Evolutionary conservation across 805 yeast species (phyloP).

Genomic region (Suhomyces pyralidae): DNA sequence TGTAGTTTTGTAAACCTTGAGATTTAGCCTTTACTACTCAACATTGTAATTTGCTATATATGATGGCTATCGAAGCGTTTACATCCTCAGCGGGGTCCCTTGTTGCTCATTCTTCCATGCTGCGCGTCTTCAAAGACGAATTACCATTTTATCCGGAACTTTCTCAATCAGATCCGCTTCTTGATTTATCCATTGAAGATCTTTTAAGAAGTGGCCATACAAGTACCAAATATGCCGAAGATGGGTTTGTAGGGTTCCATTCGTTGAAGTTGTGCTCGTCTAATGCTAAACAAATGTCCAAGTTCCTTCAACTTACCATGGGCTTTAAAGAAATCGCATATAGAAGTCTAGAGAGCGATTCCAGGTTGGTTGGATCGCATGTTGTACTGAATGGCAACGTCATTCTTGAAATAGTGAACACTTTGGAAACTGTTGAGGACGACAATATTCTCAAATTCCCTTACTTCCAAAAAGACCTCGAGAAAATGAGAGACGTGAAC

Average conservation of each 20-base stretch:
- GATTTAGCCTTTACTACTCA: not conserved
- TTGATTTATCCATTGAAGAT: constrained; percentile 13
- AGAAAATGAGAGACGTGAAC: constrained; percentile 18
- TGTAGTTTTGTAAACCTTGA: not conserved
- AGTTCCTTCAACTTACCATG: constrained; percentile 48
- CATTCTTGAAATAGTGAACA: constrained; percentile 45
- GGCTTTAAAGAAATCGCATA: constrained; percentile 67
- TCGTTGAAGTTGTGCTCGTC: constrained; percentile 69
- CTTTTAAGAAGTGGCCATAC: constrained; percentile 18
- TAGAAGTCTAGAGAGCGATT: constrained; percentile 67
- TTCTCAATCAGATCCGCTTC: constrained; percentile 15
- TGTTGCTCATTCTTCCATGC: not conserved
- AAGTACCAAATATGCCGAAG: constrained; percentile 17
- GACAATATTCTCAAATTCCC: constrained; percentile 11
- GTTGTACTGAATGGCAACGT: constrained; percentile 60
- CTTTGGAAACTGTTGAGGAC: constrained; percentile 30
- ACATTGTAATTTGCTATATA: not conserved
- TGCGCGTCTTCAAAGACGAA: not conserved
- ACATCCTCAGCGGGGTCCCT: not conserved
- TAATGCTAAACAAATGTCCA: constrained; percentile 66
- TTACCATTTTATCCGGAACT: not conserved
- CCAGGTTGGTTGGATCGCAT: constrained; percentile 51
- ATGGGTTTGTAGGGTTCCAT: constrained; percentile 50
- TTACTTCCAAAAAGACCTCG: constrained; percentile 11
- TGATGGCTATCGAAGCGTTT: not conserved